Percentiles rank a stretch among this genome's conserved stretches.
Conservation (phyloP, 2,329 filamentous ascomycete genomes). For the Ophiostoma perfectum region DNA sequence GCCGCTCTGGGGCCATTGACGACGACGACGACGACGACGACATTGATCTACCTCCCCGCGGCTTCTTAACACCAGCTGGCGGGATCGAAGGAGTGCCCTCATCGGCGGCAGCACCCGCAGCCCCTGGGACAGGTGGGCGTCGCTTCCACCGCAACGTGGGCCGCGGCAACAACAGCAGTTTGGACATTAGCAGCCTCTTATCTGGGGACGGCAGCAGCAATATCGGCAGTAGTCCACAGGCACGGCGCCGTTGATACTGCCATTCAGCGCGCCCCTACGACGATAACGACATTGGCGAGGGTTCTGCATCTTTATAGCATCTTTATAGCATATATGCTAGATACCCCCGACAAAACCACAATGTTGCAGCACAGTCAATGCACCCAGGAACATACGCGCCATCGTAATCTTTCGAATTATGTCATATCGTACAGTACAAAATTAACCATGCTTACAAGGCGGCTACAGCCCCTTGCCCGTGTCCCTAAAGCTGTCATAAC, state of each 20-base stretch:
- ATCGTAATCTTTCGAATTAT: not conserved
- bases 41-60: not conserved
- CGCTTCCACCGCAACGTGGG: constrained; percentile 26
- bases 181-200: constrained; percentile 53
- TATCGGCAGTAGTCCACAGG: constrained; percentile 51
- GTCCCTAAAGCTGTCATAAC: not conserved
- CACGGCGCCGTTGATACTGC: constrained; percentile 32
- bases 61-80: not conserved
- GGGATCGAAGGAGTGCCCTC: no score
- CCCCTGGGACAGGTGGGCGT: not conserved
- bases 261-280: not conserved
- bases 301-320: constrained; percentile 1
- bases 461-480: not conserved
- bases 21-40: not conserved
- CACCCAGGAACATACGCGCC: not conserved
- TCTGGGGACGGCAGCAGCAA: constrained; percentile 55
- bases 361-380: not conserved
- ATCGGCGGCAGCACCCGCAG: not conserved
- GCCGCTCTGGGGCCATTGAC: not conserved
- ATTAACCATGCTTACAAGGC: constrained; percentile 15
- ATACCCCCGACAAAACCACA: constrained; percentile 1
- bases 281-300: not conserved
- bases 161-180: constrained; percentile 44
- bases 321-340: not conserved
- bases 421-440: constrained; percentile 2